Evolutionary conservation across 2,329 filamentous ascomycete species (phyloP).

Genomic region (Phaeoacremonium minimum): DNA sequence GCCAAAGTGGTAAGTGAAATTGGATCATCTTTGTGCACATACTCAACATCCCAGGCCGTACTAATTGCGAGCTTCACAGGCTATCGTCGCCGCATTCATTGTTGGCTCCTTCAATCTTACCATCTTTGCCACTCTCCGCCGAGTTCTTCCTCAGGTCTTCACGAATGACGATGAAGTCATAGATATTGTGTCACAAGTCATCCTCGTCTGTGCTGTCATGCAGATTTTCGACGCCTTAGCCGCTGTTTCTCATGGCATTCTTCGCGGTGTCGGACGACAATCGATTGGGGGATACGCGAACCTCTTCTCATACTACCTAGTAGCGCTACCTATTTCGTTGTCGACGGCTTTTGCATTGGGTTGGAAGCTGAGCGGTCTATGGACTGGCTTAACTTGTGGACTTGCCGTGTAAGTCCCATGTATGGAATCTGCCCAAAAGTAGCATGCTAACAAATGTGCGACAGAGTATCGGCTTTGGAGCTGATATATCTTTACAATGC

Average conservation of each 20-base stretch:
- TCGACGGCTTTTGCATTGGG: slow-evolving; percentile 59
- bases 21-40: too few species aligned
- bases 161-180: slow-evolving; percentile 54
- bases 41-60: too few species aligned
- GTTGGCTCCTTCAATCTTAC: slow-evolving; percentile 59
- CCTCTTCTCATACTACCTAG: slow-evolving; percentile 66
- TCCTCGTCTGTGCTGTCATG: slow-evolving; percentile 67
- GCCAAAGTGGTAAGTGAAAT: slow-evolving; percentile 52
- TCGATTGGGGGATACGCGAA: slow-evolving; percentile 69
- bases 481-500: slow-evolving; percentile 16
- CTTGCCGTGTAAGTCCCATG: slow-evolving; percentile 40
- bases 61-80: too few species aligned
- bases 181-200: slow-evolving; percentile 47
- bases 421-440: too few species aligned
- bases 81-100: slow-evolving; percentile 14
- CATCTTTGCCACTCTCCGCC: slow-evolving; percentile 52
- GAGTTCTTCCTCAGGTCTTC: slow-evolving; percentile 59
- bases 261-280: slow-evolving; percentile 67
- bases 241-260: slow-evolving; percentile 62
- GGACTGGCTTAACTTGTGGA: slow-evolving; percentile 60
- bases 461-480: slow-evolving; percentile 16
- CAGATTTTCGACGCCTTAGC: slow-evolving; percentile 68
- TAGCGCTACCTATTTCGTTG: slow-evolving; percentile 68
- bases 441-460: slow-evolving; percentile 1
- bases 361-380: slow-evolving; percentile 65